Evolutionary conservation across 495 filamentous ascomycete species (phyloP).

Genomic region (Penicillium turbatum): DNA sequence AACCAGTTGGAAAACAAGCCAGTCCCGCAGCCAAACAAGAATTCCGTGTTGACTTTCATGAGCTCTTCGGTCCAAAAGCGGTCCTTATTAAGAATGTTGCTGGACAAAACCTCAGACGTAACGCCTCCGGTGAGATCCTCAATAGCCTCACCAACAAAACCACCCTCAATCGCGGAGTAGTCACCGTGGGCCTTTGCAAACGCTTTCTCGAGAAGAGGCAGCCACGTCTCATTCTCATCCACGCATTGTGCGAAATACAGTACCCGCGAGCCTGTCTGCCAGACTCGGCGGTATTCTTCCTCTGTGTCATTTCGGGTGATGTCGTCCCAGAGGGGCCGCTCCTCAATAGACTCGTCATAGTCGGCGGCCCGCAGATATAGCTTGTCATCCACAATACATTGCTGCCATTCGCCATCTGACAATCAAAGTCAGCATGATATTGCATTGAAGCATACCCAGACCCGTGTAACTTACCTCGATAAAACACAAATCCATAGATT

Average conservation of each 20-base stretch:
- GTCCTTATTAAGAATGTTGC: slow-evolving; percentile 82
- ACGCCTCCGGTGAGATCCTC: slow-evolving; percentile 94
- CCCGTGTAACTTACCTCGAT: slow-evolving; percentile 55
- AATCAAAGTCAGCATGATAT: slow-evolving; percentile 3
- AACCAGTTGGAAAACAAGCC: slow-evolving; percentile 58
- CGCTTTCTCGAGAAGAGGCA: slow-evolving; percentile 90
- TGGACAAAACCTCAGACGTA: slow-evolving; percentile 72
- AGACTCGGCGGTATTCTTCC: slow-evolving; percentile 69
- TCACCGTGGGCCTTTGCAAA: slow-evolving; percentile 95
- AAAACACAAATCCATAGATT: slow-evolving; percentile 93
- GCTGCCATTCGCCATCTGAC: slow-evolving; percentile 85
- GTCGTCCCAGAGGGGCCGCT: slow-evolving; percentile 67
- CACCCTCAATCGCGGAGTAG: slow-evolving; percentile 77
- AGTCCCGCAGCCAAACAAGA: slow-evolving; percentile 80
- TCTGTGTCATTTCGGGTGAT: slow-evolving; percentile 67
- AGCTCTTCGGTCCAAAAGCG: slow-evolving; percentile 86
- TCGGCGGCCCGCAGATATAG: slow-evolving; percentile 78
- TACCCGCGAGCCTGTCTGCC: slow-evolving; percentile 72
- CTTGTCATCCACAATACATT: slow-evolving; percentile 83
- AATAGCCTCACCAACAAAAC: slow-evolving; percentile 80
- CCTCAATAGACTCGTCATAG: slow-evolving; percentile 67
- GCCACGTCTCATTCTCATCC: slow-evolving; percentile 87
- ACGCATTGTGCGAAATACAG: slow-evolving; percentile 85
- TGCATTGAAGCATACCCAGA: no score
- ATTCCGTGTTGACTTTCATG: slow-evolving; percentile 78